Base-by-base conservation (phyloP, 306 rosid species). In the Crataegus laevigata region DNA sequence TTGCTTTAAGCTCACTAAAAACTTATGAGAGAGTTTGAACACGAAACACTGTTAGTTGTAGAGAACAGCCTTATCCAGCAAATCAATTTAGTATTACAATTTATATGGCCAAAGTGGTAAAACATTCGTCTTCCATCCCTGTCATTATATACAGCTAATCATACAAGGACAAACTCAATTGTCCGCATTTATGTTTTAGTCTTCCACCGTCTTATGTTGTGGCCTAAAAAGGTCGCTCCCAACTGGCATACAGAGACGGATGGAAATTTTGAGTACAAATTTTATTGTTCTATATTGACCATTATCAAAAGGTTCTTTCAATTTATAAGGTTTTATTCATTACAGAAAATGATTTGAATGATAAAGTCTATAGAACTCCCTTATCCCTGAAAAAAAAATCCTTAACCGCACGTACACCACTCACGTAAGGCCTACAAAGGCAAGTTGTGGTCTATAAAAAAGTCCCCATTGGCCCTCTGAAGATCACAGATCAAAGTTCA, bases 401-500 rank as follows among this genome's bases (percentile, higher is more conserved):
- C 54, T 6, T 50, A 5, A 18, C 17, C 21, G 54, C 6, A 50
- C 54, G 54, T 60, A 70, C 66, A 52, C 25, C 4, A 54, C 21
- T 28, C 74, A 24, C 74, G 58, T 65, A 4, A 70, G 21, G 34
- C 13, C 79, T 73, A 77, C 75, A 80, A 71, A 55, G 42, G 65
- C 89, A 68, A 65, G 54, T 66, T 42, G 22, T 28, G 12, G 74
- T 78, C 90, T 84, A 86, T 86, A 88, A 67, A 87, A 82, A 71
- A 25, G 74, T 1, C 59, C 82, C 34, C 51, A 40, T 32, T 70
- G 24, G 76, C 78, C n/a, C 6, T 36, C 58, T 17, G 29, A 17
- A 18, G 4, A n/a, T 25, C 58, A 54, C 5, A 45, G 26, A 10
- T 18, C 66, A 66, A 51, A 47, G 18, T 47, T 47, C 8, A 47